phyloP scores from a whole-genome alignment of 2,329 filamentous ascomycete genomes.

The Aureobasidium melanogenum region DNA sequence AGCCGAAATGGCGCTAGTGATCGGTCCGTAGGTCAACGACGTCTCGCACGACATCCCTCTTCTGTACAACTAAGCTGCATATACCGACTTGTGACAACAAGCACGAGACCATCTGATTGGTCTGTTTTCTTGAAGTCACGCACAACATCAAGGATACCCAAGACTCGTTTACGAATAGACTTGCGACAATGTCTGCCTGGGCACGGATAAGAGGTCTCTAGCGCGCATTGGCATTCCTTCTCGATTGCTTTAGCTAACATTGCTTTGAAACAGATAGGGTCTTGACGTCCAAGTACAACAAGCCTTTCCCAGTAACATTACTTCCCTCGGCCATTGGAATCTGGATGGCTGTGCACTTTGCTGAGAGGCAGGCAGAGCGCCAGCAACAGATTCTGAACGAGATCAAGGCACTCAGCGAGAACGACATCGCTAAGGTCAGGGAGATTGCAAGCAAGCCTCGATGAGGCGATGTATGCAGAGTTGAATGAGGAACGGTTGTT shows the following conservation, averaged over 20 bases:
- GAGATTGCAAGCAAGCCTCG: conserved; percentile 10
- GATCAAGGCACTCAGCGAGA: conserved; percentile 20
- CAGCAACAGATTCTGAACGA: conserved; percentile 22
- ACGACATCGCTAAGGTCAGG: conserved; percentile 13
- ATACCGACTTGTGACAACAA: not conserved
- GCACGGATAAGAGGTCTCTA: conserved; percentile 1
- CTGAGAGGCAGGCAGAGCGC: conserved; percentile 23
- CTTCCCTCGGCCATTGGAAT: conserved; percentile 25
- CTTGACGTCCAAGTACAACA: conserved; percentile 25
- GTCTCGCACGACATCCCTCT: not conserved
- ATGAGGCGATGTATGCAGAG: not conserved
- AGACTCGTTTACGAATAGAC: not conserved
- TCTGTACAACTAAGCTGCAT: not conserved
- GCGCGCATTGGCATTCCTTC: not conserved
- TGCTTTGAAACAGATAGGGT: conserved; percentile 17
- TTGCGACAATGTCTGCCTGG: conserved; percentile 3
- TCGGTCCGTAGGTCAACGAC: conserved; percentile 6
- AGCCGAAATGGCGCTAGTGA: conserved; percentile 6
- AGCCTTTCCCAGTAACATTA: conserved; percentile 25
- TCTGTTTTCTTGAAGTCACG: not conserved
- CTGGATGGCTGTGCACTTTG: conserved; percentile 22
- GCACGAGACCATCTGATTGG: not conserved
- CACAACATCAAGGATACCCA: not conserved
- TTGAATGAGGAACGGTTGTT: not conserved
- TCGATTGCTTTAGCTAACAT: not conserved